Evolutionary conservation across 208 protist species (phyloP), one percentile per base, ranked within the genome.

Genomic region (Acanthamoeba rhysodes): DNA sequence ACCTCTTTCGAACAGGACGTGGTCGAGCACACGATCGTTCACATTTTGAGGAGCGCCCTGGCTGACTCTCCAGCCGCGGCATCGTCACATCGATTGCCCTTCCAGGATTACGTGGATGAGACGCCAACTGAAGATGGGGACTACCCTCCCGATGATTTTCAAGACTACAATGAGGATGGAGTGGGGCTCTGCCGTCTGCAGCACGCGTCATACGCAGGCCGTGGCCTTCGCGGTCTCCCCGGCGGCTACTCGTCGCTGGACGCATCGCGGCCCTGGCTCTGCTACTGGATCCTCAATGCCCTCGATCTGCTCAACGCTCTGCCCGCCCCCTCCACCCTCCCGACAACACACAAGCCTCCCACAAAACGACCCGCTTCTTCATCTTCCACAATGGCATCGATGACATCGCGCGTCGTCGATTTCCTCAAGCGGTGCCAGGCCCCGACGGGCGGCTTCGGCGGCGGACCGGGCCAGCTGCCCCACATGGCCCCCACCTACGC

Each of bases 401-500:
- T 64, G 45, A 53, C 50, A 6, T 10, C 68, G n/a, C 74, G 91
- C 53, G 53, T 24, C 50, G 90, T 97, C 48, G 24, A 27, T 41
- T 97, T 97, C 82, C 72, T 98, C 37, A 91, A 22, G 59, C 66
- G 88, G 32, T 98, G 96, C 59, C 96, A 98, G 74, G 41, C 95
- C 29, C 16, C 53, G 29, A 85, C 27, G 55, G 98, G 98, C 45
- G 98, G 98, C 20, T 98, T 98, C 55, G 96, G 94, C 48, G 98
- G 98, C 57, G 98, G 98, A 20, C 97, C 97, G 8, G 92, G 94
- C 41, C 98, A 98, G 95, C 48, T 97, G 27, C 64, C 97, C 20
- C 98, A 98, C 95, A 78, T 98, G 5, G 98, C 98, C 2, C 97
- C 98, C 27, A 98, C 98, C 6, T 98, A 98, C 91, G 98, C 98